Evolutionary conservation across 2,329 filamentous ascomycete species (phyloP).

Genomic region (Colletotrichum costaricense): DNA sequence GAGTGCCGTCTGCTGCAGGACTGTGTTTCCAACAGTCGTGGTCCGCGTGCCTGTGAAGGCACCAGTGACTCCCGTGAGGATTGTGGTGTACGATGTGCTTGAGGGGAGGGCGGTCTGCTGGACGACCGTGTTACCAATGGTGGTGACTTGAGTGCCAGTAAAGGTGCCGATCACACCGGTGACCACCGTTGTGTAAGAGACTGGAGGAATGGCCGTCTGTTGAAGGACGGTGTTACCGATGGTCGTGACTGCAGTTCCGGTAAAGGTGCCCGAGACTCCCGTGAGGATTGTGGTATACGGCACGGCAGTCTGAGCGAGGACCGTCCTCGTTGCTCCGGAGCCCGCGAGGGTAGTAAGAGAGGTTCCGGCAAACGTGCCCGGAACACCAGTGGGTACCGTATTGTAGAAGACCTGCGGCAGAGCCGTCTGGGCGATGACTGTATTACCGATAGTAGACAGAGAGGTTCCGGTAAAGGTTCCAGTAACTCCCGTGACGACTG

Average conservation of each 20-base stretch:
- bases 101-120: background rate
- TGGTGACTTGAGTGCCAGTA: background rate
- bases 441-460: background rate
- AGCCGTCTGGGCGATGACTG: background rate
- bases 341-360: background rate
- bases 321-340: background rate
- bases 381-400: background rate
- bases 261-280: slow-evolving; percentile 2
- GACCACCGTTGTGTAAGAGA: background rate
- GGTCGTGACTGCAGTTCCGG: background rate
- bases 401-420: background rate
- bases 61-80: background rate
- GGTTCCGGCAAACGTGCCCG: background rate
- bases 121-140: background rate
- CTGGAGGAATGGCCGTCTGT: background rate
- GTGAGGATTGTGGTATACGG: background rate
- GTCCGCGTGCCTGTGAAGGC: background rate
- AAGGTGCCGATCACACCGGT: slow-evolving; percentile 1
- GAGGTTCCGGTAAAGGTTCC: slow-evolving; percentile 1
- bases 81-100: background rate
- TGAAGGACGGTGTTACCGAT: background rate
- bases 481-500: background rate
- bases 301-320: background rate
- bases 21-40: background rate
- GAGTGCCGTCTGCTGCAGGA: background rate